Conservation (phyloP, 2,329 filamentous ascomycete species). For the Grosmannia clavigera region DNA sequence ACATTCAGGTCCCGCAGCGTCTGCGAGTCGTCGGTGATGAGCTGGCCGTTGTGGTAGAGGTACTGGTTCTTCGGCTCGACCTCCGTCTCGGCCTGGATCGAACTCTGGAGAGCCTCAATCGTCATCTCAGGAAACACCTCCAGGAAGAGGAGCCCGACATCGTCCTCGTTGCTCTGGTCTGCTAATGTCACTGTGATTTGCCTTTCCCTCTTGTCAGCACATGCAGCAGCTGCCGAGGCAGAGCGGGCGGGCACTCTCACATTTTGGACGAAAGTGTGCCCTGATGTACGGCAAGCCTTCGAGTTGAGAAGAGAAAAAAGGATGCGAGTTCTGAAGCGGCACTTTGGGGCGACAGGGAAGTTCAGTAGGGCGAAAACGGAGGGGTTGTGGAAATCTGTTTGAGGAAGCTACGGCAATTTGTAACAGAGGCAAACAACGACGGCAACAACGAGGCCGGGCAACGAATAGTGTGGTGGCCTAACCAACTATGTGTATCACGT, state of each 20-base stretch:
- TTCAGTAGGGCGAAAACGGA: no score
- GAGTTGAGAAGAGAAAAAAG: background rate
- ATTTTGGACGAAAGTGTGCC: background rate
- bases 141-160: slow-evolving; percentile 66
- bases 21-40: slow-evolving; percentile 64
- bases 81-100: slow-evolving; percentile 71
- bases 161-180: slow-evolving; percentile 50
- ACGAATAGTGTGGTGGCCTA: background rate
- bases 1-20: slow-evolving; percentile 75
- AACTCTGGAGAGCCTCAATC: slow-evolving; percentile 72
- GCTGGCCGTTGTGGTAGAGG: slow-evolving; percentile 80
- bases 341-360: no score
- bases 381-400: no score
- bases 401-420: no score
- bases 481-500: background rate
- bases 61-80: slow-evolving; percentile 64
- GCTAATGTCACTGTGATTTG: slow-evolving; percentile 79
- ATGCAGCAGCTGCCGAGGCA: background rate
- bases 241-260: background rate
- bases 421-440: background rate
- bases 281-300: no score
- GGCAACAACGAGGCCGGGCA: background rate
- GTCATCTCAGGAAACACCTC: slow-evolving; percentile 77
- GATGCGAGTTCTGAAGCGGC: no score
- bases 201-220: slow-evolving; percentile 34